Base-by-base conservation (phyloP, 1,284 basidiomycete genomes). In the Austroboletus novae-zelandiae region DNA sequence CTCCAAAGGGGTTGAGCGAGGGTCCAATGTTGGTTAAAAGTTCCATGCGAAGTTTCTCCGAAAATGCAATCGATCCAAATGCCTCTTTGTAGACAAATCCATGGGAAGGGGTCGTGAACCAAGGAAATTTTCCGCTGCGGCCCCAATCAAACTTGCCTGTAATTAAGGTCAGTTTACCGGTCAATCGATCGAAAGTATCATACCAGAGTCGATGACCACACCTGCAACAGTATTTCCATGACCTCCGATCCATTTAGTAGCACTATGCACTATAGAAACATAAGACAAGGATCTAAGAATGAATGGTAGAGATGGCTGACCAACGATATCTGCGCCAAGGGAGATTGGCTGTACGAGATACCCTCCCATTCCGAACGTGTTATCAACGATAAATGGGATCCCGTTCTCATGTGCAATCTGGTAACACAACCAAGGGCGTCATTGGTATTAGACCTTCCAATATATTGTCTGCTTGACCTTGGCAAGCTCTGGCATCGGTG, bases 171-270 rank as follows among this genome's bases (percentile, higher is more conserved):
- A 27, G 43, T 45, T 18, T 17, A 31, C 3, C 27, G 17, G 13
- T 8, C 23, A 2, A 4, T 6, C 14, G 11, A 34, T 23, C 18
- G 14, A n/a, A 46, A 6, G 17, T 17, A 59, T 17, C 35, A 9
- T 54, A 76, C 81, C 91, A 25, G 82, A 79, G 66, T 93, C 91
- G 48, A 94, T 67, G 54, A 95, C 75, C 18, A 94, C 84, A 52
- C 93, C 93, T 6, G 78, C 91, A 45, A 95, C 91, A 20, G 90
- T 92, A 2, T 87, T 94, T 51, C 92, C 91, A 65, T 93, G 92
- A 0, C 92, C 91, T 27, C 90, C 87, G 47, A 94, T 92, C 92
- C 92, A 94, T 67, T 95, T 94, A 5, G 91, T 94, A 0, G 91
- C 90, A 53, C 85, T 89, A 71, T 94, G 88, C 9, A 92, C 87